A percentile compares a stretch with the other conserved stretches of the same genome.
phyloP scores from a whole-genome alignment of 192 early-diverging fungal species.

The Lobosporangium transversale region DNA sequence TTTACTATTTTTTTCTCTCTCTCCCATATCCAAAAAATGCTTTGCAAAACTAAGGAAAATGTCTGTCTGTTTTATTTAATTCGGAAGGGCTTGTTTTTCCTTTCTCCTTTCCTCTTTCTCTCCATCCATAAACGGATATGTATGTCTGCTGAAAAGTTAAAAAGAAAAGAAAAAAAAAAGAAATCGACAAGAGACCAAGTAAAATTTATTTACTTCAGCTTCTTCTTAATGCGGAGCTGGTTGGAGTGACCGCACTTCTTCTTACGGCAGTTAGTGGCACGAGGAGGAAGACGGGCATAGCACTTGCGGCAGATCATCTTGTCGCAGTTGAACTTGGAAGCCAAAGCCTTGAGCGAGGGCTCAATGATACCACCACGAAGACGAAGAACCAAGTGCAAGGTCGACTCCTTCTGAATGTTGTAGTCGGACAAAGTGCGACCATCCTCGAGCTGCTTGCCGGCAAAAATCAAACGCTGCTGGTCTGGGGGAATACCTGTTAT shows the following conservation, averaged over 20 bases:
- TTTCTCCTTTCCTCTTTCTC: too few relatives aligned
- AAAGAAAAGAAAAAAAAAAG: too few relatives aligned
- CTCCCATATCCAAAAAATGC: too few relatives aligned
- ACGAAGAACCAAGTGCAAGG: conserved; percentile 95
- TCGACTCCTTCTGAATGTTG: conserved; percentile 99
- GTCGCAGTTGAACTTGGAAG: conserved; percentile 99
- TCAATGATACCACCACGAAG: conserved; percentile 98
- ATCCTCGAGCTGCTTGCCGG: conserved; percentile 99
- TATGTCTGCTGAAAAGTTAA: too few relatives aligned
- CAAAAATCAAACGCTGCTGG: conserved; percentile 99
- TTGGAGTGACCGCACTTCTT: conserved; percentile 99
- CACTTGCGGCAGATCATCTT: conserved; percentile 99
- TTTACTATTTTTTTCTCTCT: too few relatives aligned
- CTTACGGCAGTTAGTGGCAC: conserved; percentile 99
- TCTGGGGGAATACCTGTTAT: conserved; percentile 92
- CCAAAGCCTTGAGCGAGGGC: conserved; percentile 97
- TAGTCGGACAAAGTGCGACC: conserved; percentile 97
- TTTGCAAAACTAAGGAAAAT: too few relatives aligned
- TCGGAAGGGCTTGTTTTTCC: too few relatives aligned
- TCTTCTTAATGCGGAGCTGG: conserved; percentile 99
- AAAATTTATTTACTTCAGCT: conserved; percentile 95
- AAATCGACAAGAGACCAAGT: too few relatives aligned
- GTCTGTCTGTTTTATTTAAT: too few relatives aligned
- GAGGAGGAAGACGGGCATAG: conserved; percentile 98
- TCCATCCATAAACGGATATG: too few relatives aligned